phyloP scores from a whole-genome alignment of 805 yeast species.

The Myxozyma monticola region DNA sequence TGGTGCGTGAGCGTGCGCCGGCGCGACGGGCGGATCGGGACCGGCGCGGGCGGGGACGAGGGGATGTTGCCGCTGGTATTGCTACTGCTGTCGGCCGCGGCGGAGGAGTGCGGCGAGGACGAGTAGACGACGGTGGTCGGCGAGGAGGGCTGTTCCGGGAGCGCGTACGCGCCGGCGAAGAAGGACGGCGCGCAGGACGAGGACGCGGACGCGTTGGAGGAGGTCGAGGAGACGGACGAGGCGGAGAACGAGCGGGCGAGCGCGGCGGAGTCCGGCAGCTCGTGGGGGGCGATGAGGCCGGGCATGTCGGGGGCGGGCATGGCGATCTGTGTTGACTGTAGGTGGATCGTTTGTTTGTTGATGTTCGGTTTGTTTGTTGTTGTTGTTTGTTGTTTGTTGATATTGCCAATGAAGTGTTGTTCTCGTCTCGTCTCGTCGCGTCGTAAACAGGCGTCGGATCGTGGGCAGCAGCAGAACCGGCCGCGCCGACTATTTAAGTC shows the following conservation, averaged over 20 bases:
- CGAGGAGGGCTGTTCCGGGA: constrained; percentile 3
- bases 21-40: constrained; percentile 12
- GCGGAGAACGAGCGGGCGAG: constrained; percentile 7
- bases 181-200: neutral
- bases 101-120: constrained; percentile 2
- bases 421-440: neutral
- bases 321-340: too few species aligned
- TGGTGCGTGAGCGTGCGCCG: constrained; percentile 26
- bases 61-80: neutral
- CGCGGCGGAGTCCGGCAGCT: constrained; percentile 1
- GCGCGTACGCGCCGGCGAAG: neutral
- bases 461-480: too few species aligned
- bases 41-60: neutral
- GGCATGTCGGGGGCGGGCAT: constrained; percentile 1
- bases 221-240: constrained; percentile 2
- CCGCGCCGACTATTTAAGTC: too few species aligned
- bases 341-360: too few species aligned
- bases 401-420: neutral
- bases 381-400: neutral
- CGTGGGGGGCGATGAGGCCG: constrained; percentile 4
- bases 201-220: neutral
- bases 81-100: neutral
- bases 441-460: too few species aligned
- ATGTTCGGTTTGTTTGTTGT: neutral
- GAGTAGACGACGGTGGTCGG: constrained; percentile 7